Base-by-base conservation (phyloP, 2,329 filamentous ascomycete species). In the Sphaerostilbella broomeana region DNA sequence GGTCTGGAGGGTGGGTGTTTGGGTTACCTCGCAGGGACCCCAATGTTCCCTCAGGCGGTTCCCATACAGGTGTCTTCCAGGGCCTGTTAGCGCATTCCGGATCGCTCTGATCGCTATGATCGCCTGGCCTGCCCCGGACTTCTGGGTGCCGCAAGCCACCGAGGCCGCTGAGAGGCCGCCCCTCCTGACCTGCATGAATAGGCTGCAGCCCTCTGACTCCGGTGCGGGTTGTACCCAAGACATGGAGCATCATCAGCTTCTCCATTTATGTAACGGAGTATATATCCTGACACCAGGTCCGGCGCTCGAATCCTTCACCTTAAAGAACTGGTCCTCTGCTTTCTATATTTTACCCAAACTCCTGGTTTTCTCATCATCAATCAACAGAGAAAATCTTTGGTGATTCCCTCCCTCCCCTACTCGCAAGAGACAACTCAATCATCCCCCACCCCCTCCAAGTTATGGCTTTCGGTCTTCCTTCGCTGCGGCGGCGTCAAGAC, bases 171-270 rank as follows among this genome's bases (percentile, higher is more conserved):
- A 12, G 37, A 39, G 30, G 29, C 29, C 22, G 29, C 29, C 37
- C 37, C 36, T 39, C 28, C 36, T 39, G 36, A 36, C 34, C 34
- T 39, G 27, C 28, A 30, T 19, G 20, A n/a, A 12, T 22, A 16
- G 25, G 25, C 25, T 27, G 25, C 25, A 27, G 21, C 37, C 16
- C 24, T 28, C 19, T 18, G 19, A 15, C 32, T 22, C n/a, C 18
- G 18, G 26, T 22, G 32, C n/a, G n/a, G n/a, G n/a, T n/a, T n/a
- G n/a, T n/a, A 15, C 17, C n/a, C 12, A 8, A 18, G 19, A 12
- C n/a, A 8, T 21, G 13, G n/a, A 6, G 16, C 35, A 30, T 22
- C 24, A 9, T 20, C 21, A 11, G 12, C 6, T 22, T 6, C 27
- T n/a, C n/a, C 28, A n/a, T 17, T 16, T 31, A n/a, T n/a, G n/a